These are phyloP conservation scores for Grosmannia clavigera DNA, from an alignment of 2,329 filamentous ascomycete genomes.

Conservation along the genomic window DNA sequence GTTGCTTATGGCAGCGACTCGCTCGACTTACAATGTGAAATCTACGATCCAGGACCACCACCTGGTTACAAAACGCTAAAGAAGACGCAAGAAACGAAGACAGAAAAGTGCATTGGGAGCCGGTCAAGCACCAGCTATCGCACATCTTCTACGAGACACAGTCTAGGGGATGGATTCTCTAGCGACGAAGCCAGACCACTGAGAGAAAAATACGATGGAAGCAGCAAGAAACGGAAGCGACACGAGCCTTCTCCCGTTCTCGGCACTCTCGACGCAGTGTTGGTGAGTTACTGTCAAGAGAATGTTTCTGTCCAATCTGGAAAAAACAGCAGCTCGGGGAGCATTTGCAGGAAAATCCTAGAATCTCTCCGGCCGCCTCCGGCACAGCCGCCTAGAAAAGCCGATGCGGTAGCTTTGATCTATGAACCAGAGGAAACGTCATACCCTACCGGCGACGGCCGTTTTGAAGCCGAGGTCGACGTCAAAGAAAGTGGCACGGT, in stretches of 20 bases:
- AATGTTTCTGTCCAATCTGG: background rate
- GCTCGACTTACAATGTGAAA: background rate
- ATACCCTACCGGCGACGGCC: background rate
- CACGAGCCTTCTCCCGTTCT: conserved; percentile 2
- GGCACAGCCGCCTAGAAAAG: background rate
- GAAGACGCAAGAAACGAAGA: background rate
- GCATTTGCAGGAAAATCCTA: background rate
- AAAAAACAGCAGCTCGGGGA: background rate
- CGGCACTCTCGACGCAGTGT: conserved; percentile 7
- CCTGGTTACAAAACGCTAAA: conserved; percentile 11
- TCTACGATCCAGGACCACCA: conserved; percentile 2
- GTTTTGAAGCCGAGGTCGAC: background rate
- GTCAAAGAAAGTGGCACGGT: background rate
- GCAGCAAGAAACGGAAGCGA: conserved; percentile 2
- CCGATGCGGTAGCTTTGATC: background rate
- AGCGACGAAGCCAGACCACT: conserved; percentile 7
- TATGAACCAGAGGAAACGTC: background rate
- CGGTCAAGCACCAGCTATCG: background rate
- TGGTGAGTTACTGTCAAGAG: background rate
- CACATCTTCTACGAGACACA: background rate
- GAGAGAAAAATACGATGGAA: background rate
- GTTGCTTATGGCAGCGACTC: too few relatives aligned
- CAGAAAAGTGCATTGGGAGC: too few relatives aligned
- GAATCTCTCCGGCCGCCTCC: background rate
- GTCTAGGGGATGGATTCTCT: conserved; percentile 11